Percentiles rank a stretch among this genome's conserved stretches.
phyloP scores from a whole-genome alignment of 2,329 filamentous ascomycete genomes.

The Seiridium unicorne region DNA sequence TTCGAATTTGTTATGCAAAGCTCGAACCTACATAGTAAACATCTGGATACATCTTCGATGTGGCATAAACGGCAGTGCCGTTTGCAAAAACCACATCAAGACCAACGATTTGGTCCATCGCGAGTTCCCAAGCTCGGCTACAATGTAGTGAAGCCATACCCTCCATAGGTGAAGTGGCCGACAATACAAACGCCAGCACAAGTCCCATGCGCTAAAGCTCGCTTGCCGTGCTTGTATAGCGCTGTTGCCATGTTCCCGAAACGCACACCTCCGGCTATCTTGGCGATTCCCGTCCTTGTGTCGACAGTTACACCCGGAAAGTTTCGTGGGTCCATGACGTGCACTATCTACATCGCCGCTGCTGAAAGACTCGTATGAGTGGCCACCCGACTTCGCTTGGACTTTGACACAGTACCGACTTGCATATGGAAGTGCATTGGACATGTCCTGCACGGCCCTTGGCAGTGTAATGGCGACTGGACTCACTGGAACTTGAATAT shows the following conservation, averaged over 20 bases:
- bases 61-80: conserved; percentile 17
- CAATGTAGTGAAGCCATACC: conserved; percentile 32
- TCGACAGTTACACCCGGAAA: conserved; percentile 22
- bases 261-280: conserved; percentile 37
- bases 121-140: conserved; percentile 48
- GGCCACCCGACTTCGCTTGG: conserved; percentile 46
- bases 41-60: conserved; percentile 16
- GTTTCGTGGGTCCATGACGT: conserved; percentile 32
- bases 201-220: conserved; percentile 41
- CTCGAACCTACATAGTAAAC: conserved; percentile 25
- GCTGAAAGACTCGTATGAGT: conserved; percentile 48
- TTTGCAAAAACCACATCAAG: conserved; percentile 43
- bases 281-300: conserved; percentile 20
- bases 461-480: conserved; percentile 22
- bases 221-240: conserved; percentile 30
- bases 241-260: conserved; percentile 40
- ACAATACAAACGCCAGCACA: conserved; percentile 43
- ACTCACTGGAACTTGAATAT: conserved; percentile 16
- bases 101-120: conserved; percentile 48
- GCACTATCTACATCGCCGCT: conserved; percentile 29
- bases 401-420: conserved; percentile 34
- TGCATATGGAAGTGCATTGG: conserved; percentile 37
- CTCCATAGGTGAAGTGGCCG: conserved; percentile 46
- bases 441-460: conserved; percentile 28
- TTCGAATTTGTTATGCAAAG: not conserved